phyloP scores from a whole-genome alignment of 208 protist genomes.

The Crithidia bombi region DNA sequence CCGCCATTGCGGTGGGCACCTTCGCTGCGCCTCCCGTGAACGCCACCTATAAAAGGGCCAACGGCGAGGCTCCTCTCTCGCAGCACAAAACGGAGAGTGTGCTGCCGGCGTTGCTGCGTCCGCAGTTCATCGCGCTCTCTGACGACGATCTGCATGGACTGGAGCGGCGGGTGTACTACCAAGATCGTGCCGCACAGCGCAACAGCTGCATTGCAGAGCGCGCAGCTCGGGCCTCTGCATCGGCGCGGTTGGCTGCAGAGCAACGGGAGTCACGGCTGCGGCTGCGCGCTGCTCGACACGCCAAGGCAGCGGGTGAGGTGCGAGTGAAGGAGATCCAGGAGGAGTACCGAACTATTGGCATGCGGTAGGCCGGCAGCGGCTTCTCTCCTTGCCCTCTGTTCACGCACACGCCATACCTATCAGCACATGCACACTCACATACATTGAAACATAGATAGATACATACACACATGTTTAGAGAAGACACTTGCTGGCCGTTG shows the following conservation, averaged over 20 bases:
- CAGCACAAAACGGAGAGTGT: background rate
- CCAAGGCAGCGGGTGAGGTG: slow-evolving; percentile 21
- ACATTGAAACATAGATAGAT: too few species aligned
- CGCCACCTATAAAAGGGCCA: slow-evolving; percentile 26
- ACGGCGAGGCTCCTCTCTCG: slow-evolving; percentile 21
- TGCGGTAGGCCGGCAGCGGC: background rate
- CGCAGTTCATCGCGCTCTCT: slow-evolving; percentile 45
- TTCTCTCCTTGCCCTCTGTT: too few species aligned
- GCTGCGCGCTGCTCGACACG: slow-evolving; percentile 23
- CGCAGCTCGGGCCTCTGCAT: slow-evolving; percentile 21
- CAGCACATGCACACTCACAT: too few species aligned
- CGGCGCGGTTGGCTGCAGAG: slow-evolving; percentile 14
- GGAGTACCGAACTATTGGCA: slow-evolving; percentile 30
- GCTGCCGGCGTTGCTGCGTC: slow-evolving; percentile 49
- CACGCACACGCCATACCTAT: too few species aligned
- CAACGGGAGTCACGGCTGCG: slow-evolving; percentile 15
- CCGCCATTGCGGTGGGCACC: slow-evolving; percentile 26
- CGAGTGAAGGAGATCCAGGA: slow-evolving; percentile 24
- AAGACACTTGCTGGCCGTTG: too few species aligned
- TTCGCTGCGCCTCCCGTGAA: slow-evolving; percentile 25
- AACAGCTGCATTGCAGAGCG: slow-evolving; percentile 35
- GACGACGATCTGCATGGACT: slow-evolving; percentile 43
- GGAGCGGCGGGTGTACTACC: slow-evolving; percentile 41
- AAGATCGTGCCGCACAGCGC: slow-evolving; percentile 21
- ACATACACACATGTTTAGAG: too few species aligned